A percentile compares a stretch with the other conserved stretches of the same genome.
phyloP scores from a whole-genome alignment of 139 green algal species.

The Astrephomene gubernaculifera region DNA sequence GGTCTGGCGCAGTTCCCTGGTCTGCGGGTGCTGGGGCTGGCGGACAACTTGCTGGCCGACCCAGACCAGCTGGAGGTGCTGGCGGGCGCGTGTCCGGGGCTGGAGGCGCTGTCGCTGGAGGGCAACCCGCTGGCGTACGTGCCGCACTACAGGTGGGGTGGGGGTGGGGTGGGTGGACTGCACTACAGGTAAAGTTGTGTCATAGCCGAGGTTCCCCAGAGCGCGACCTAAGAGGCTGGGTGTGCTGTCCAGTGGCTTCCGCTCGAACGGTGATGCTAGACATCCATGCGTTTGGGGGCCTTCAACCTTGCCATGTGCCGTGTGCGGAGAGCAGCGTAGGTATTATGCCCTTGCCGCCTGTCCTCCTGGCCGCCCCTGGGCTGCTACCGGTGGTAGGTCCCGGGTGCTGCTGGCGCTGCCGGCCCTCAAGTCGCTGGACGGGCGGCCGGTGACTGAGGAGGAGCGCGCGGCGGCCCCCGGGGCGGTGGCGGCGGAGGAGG shows the following conservation, averaged over 20 bases:
- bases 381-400: no score
- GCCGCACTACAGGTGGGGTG: slow-evolving; percentile 69
- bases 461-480: slow-evolving; percentile 58
- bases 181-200: no score
- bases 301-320: no score
- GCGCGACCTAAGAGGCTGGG: no score
- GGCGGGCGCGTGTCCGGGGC: slow-evolving; percentile 10
- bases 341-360: no score
- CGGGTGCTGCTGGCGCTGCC: slow-evolving; percentile 59
- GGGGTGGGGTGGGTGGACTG: no score
- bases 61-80: slow-evolving; percentile 28
- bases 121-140: slow-evolving; percentile 73
- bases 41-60: slow-evolving; percentile 73
- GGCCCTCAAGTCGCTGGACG: slow-evolving; percentile 67
- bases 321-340: no score
- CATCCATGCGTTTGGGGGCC: no score
- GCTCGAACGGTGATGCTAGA: no score
- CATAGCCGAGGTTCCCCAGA: no score
- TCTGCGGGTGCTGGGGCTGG: slow-evolving; percentile 62
- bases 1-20: slow-evolving; percentile 72
- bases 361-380: no score
- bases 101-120: slow-evolving; percentile 74
- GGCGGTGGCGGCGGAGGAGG: slow-evolving; percentile 63
- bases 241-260: no score
- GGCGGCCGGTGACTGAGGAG: slow-evolving; percentile 55